phyloP scores from a whole-genome alignment of 148 eudicot genomes.

The Vaccinium vitisidaea region DNA sequence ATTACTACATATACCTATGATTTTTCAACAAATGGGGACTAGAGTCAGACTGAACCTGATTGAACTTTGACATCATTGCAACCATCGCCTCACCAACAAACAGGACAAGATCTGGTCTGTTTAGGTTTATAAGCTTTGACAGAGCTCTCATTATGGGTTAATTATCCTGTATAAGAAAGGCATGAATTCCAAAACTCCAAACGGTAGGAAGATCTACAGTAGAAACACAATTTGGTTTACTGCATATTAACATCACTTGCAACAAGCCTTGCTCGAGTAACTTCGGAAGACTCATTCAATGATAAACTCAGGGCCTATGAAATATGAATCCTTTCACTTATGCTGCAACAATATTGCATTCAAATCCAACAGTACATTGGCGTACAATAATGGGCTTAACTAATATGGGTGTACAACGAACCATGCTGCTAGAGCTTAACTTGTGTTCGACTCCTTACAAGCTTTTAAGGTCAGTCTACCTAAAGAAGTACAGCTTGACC shows the following conservation, averaged over 20 bases:
- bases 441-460: too few relatives aligned
- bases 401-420: too few relatives aligned
- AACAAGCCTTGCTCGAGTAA: neutral
- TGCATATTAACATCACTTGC: neutral
- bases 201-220: neutral
- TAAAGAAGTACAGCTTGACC: too few relatives aligned
- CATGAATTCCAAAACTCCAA: neutral
- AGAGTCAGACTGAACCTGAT: slow-evolving; percentile 49
- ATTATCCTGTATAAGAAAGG: slow-evolving; percentile 57
- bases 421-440: too few relatives aligned
- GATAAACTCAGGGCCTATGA: neutral
- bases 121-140: slow-evolving; percentile 78
- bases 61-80: slow-evolving; percentile 95
- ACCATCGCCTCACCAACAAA: slow-evolving; percentile 98
- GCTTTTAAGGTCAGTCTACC: too few relatives aligned
- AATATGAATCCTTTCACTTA: slow-evolving; percentile 27
- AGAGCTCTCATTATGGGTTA: slow-evolving; percentile 97
- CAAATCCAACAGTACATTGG: slow-evolving; percentile 54
- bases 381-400: too few relatives aligned
- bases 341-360: slow-evolving; percentile 75
- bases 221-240: neutral
- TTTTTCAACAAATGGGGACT: too few relatives aligned
- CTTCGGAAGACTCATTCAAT: neutral
- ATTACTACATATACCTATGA: too few relatives aligned
- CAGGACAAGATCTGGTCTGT: slow-evolving; percentile 80